phyloP scores from a whole-genome alignment of 2,329 filamentous ascomycete species.

The Fusarium tricinctum region DNA sequence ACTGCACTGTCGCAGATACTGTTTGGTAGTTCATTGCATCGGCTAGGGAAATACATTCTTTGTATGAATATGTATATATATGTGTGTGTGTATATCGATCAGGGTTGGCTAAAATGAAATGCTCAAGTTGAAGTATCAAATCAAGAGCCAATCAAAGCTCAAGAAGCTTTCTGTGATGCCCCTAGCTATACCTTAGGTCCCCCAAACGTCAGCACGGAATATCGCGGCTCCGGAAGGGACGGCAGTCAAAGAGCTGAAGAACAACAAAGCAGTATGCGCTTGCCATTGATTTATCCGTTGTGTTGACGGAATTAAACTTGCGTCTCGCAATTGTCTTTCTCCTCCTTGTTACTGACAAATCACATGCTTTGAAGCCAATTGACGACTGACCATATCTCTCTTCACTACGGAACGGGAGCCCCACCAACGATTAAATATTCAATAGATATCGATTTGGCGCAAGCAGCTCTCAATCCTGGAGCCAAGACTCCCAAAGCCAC shows the following conservation, averaged over 20 bases:
- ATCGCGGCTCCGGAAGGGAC: conserved; percentile 42
- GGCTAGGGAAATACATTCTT: background rate
- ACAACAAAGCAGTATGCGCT: background rate
- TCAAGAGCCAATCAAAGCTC: conserved; percentile 23
- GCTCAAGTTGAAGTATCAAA: no score
- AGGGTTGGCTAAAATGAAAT: background rate
- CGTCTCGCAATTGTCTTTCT: background rate
- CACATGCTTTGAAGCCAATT: conserved; percentile 19
- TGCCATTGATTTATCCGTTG: background rate
- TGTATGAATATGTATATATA: background rate
- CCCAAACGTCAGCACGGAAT: conserved; percentile 39
- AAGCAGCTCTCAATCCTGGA: conserved; percentile 29
- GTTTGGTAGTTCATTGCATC: background rate
- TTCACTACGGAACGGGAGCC: conserved; percentile 6
- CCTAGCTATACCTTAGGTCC: conserved; percentile 12
- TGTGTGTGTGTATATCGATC: background rate
- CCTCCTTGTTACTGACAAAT: background rate
- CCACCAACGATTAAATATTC: conserved; percentile 38
- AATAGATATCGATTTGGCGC: conserved; percentile 14
- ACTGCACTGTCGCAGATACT: no score
- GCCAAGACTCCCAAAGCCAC: conserved; percentile 41
- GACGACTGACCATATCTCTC: conserved; percentile 5
- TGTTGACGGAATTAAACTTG: background rate
- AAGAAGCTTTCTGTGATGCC: background rate
- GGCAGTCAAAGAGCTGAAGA: conserved; percentile 22